Conservation (phyloP, 2,329 filamentous ascomycete genomes). For the Fusarium buxicola region DNA sequence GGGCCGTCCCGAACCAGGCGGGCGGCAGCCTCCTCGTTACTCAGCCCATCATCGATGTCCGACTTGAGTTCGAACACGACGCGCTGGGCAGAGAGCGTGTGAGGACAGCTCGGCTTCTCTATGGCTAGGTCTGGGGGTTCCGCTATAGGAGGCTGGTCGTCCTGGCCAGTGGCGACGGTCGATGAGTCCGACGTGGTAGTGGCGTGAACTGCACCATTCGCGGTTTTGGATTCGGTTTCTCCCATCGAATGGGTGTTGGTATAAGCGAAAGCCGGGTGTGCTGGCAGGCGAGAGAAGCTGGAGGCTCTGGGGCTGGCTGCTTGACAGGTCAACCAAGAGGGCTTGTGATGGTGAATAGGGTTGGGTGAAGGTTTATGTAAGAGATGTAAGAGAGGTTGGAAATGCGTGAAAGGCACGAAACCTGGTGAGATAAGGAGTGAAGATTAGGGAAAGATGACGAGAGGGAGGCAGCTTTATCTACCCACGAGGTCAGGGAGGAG, state of each 20-base stretch:
- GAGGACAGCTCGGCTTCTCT: constrained; percentile 52
- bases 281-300: constrained; percentile 1
- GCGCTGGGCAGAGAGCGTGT: constrained; percentile 51
- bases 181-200: constrained; percentile 53
- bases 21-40: constrained; percentile 69
- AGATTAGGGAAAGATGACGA: constrained; percentile 13
- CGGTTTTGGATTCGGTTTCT: constrained; percentile 53
- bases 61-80: constrained; percentile 56
- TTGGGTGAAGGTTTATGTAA: constrained; percentile 5
- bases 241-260: constrained; percentile 56
- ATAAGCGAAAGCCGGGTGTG: constrained; percentile 33
- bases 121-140: constrained; percentile 51
- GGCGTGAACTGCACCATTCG: constrained; percentile 57
- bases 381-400: constrained; percentile 19
- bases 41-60: constrained; percentile 69
- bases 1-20: constrained; percentile 74
- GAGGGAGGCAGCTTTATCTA: constrained; percentile 40
- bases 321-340: constrained; percentile 27
- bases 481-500: constrained; percentile 16
- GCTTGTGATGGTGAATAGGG: constrained; percentile 10
- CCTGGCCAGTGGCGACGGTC: constrained; percentile 49
- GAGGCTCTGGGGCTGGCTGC: constrained; percentile 18
- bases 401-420: constrained; percentile 37
- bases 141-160: constrained; percentile 56
- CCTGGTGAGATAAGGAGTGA: constrained; percentile 34